Evolutionary conservation across 1,284 basidiomycete genomes (phyloP), one percentile per base, ranked within the genome.

Genomic region (Cutaneotrichosporon spelunceum): DNA sequence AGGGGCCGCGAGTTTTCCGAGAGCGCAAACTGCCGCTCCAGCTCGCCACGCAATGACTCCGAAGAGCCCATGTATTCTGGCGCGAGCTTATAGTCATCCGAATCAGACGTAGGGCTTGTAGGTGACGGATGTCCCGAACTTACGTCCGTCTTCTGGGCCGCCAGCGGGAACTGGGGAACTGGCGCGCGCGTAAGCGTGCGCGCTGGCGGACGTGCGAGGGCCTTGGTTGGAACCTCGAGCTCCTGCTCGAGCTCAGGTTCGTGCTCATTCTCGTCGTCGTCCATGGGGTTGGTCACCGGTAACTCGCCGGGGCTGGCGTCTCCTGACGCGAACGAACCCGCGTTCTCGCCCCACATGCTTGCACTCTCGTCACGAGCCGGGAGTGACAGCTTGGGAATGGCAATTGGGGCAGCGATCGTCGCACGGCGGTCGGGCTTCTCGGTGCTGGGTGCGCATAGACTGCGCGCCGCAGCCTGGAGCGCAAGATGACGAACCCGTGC

Each of bases 401-500:
- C 55, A 60, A 59, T 52, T 2, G 56, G 30, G 44, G 53, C 57
- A 24, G 58, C 44, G 11, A 57, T 56, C 11, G 63, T 65, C n/a
- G 72, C 67, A 19, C 72, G 68, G n/a, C 66, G 56, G 27, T 73
- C 70, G 66, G 39, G 60, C 16, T 33, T 34, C 23, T 39, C 52
- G 9, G 16, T 16, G 65, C 39, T 30, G 16, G 68, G 54, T 13
- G 71, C 68, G 29, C 71, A 65, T 16, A 77, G 62, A 56, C 68
- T 71, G 71, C 87, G 84, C 45, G 84, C 86, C 9, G 89, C 90
- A 26, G 85, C 86, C 67, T 84, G 84, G 62, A 91, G 77, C 21
- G 90, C 90, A 27, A 88, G 81, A 59, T 82, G 83, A 67, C 87
- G 88, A n/a, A 86, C 84, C 53, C 82, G 79, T 62, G 83, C 83